Evolutionary conservation across 225 moss, liverwort and hornwort genomes (phyloP).

Genomic region (Polytrichum formosum): DNA sequence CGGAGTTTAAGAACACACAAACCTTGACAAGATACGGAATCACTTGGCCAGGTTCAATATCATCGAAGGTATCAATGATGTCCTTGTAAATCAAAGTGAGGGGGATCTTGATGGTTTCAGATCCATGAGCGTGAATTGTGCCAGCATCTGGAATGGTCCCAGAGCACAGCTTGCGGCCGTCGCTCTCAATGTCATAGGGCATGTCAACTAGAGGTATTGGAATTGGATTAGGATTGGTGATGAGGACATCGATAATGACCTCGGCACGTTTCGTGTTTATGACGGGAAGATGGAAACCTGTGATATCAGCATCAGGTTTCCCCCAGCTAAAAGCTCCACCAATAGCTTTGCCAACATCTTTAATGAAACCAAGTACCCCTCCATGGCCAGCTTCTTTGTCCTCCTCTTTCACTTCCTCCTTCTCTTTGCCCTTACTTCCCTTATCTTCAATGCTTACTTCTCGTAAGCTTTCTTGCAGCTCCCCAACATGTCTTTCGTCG

Average conservation of each 20-base stretch:
- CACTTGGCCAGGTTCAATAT: slow-evolving; percentile 76
- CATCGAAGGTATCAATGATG: slow-evolving; percentile 67
- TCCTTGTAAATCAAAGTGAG: slow-evolving; percentile 73
- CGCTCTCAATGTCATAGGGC: slow-evolving; percentile 67
- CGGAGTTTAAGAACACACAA: slow-evolving; percentile 1
- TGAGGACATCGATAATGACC: slow-evolving; percentile 66
- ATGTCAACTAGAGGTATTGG: slow-evolving; percentile 92
- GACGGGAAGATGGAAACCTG: slow-evolving; percentile 54
- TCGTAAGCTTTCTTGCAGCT: slow-evolving; percentile 16
- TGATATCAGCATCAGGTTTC: slow-evolving; percentile 66
- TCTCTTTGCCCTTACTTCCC: slow-evolving; percentile 2
- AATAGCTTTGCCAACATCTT: slow-evolving; percentile 57
- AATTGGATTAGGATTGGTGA: slow-evolving; percentile 80
- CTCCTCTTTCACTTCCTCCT: slow-evolving; percentile 12
- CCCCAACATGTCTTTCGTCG: slow-evolving; percentile 21
- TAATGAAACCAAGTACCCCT: slow-evolving; percentile 61
- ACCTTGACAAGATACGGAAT: slow-evolving; percentile 68
- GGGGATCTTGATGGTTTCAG: slow-evolving; percentile 74
- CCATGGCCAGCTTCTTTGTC: slow-evolving; percentile 19
- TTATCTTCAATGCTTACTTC: slow-evolving; percentile 23
- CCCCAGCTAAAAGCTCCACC: slow-evolving; percentile 66
- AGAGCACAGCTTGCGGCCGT: slow-evolving; percentile 55
- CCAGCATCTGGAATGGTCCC: slow-evolving; percentile 84
- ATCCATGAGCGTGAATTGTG: slow-evolving; percentile 68
- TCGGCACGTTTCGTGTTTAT: slow-evolving; percentile 62